phyloP scores from a whole-genome alignment of 805 yeast species.

The Candida wancherniae region DNA sequence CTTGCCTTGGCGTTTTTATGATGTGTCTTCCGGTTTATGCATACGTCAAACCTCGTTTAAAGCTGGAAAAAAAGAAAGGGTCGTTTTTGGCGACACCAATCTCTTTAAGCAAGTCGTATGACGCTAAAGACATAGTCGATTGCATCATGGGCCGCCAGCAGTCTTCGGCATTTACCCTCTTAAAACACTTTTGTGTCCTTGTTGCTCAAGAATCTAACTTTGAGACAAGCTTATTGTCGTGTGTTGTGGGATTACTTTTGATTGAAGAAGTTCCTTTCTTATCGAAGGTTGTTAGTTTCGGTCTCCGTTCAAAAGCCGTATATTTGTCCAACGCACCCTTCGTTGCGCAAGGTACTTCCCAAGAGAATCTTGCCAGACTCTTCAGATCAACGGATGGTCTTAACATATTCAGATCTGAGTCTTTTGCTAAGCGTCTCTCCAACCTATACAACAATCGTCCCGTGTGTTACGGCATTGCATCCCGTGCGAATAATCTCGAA shows the following conservation, averaged over 20 bases:
- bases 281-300: slow-evolving; percentile 18
- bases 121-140: slow-evolving; percentile 9
- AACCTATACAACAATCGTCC: slow-evolving; percentile 22
- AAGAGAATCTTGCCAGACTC: slow-evolving; percentile 24
- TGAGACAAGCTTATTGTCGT: slow-evolving; percentile 30
- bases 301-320: slow-evolving; percentile 25
- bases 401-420: slow-evolving; percentile 24
- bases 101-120: slow-evolving; percentile 1
- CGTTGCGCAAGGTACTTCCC: too few species aligned
- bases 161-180: slow-evolving; percentile 13
- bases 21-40: slow-evolving; percentile 3
- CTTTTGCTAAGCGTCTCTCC: slow-evolving; percentile 22
- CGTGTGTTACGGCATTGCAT: slow-evolving; percentile 23
- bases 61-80: neutral
- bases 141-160: slow-evolving; percentile 17
- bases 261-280: slow-evolving; percentile 19
- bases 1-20: slow-evolving; percentile 2
- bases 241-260: slow-evolving; percentile 27
- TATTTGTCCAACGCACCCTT: slow-evolving; percentile 24
- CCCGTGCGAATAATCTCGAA: slow-evolving; percentile 26
- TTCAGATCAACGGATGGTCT: slow-evolving; percentile 30
- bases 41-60: neutral
- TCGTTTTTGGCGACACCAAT: neutral
- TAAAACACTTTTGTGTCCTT: slow-evolving; percentile 26
- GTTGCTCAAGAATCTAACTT: slow-evolving; percentile 26